Conservation (phyloP, 169 alveolate species). For the Plasmodium sp. region DNA sequence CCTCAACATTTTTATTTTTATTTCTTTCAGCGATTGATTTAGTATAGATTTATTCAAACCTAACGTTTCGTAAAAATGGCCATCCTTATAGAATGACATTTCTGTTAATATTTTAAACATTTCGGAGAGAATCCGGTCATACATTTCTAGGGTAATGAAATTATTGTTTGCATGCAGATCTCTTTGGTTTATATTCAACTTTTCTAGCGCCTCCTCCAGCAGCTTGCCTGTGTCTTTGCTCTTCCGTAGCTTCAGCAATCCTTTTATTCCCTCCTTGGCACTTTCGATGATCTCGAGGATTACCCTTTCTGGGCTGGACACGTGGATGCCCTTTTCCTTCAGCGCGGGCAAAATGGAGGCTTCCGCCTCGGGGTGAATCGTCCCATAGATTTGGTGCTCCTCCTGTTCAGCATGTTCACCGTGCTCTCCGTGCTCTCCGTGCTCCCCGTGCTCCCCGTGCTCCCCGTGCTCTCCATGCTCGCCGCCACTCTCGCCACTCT, state of each 20-base stretch:
- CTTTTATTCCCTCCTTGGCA: constrained; percentile 32
- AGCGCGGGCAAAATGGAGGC: background rate
- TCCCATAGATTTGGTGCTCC: background rate
- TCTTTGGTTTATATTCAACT: background rate
- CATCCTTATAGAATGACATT: constrained; percentile 22
- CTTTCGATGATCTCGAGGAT: constrained; percentile 34
- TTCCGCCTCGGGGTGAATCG: background rate
- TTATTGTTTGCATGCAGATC: background rate
- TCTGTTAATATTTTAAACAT: constrained; percentile 66
- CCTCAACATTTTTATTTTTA: constrained; percentile 30
- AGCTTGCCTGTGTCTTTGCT: background rate
- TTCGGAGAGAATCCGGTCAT: constrained; percentile 39
- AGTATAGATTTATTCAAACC: constrained; percentile 17
- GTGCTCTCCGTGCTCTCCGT: background rate
- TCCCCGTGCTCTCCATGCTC: background rate
- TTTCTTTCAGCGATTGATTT: constrained; percentile 32
- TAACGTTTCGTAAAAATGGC: constrained; percentile 23
- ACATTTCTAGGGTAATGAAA: constrained; percentile 6
- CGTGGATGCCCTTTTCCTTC: constrained; percentile 2
- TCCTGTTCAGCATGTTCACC: background rate
- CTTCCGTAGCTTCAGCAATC: background rate
- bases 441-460: background rate
- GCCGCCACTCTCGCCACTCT: background rate
- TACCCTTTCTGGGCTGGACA: constrained; percentile 6
- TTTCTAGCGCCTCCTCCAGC: constrained; percentile 6